Conservation (phyloP, 179 eudicot genomes). For the Actinidia chinensis region DNA sequence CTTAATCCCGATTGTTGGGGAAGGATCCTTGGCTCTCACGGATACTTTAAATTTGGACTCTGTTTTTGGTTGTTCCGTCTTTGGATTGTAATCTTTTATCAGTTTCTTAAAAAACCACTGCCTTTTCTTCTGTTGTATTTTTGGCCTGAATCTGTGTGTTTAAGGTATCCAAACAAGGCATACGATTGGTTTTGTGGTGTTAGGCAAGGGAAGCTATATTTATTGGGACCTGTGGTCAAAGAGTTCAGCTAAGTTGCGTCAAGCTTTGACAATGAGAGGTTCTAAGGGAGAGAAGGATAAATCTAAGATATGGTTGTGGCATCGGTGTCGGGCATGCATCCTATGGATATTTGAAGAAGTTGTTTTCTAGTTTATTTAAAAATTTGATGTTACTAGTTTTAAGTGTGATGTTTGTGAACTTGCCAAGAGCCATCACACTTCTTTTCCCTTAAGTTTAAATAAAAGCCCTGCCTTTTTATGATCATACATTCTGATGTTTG, state of each 20-base stretch:
- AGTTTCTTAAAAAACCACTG: neutral
- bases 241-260: constrained; percentile 7
- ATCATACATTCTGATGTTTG: neutral
- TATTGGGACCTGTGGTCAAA: constrained; percentile 17
- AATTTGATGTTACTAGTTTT: neutral
- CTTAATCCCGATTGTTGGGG: neutral
- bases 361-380: neutral
- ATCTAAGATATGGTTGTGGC: constrained; percentile 13
- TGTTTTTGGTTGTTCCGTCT: constrained; percentile 25
- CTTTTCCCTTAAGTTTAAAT: neutral
- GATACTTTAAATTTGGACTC: constrained; percentile 19
- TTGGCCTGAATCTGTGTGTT: neutral
- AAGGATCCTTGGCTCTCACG: constrained; percentile 13
- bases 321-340: neutral
- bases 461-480: neutral
- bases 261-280: neutral
- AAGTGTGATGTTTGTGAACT: neutral
- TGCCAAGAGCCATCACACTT: neutral
- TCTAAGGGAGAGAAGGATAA: neutral
- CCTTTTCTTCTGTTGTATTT: no score
- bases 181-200: neutral
- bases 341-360: neutral
- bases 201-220: constrained; percentile 19
- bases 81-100: constrained; percentile 15
- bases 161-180: constrained; percentile 27